These are phyloP conservation scores for Xerophyta viscosa DNA, from an alignment of 106 monocot species.

Conservation along the genomic window DNA sequence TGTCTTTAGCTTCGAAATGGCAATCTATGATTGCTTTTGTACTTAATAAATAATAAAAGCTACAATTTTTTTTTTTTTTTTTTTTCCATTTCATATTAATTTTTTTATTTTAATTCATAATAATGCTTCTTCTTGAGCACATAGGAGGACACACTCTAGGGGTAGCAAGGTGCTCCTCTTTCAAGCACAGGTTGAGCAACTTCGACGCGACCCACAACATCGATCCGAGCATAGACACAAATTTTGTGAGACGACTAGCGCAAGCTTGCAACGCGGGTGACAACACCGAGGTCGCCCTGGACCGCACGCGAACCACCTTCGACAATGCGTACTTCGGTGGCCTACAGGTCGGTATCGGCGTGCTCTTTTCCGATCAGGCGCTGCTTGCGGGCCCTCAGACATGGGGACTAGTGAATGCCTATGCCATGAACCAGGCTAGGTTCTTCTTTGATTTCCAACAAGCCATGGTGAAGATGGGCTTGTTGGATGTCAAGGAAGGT, in stretches of 20 bases:
- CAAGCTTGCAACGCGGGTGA: conserved; percentile 41
- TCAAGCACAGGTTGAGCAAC: conserved; percentile 47
- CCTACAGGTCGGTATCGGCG: conserved; percentile 27
- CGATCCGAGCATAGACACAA: conserved; percentile 41
- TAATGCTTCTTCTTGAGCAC: too few species aligned
- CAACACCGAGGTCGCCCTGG: conserved; percentile 32
- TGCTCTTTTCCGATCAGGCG: conserved; percentile 63
- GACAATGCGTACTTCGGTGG: conserved; percentile 57
- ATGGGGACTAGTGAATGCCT: conserved; percentile 27
- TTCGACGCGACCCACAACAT: conserved; percentile 33
- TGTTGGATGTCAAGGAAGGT: conserved; percentile 56
- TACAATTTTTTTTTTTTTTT: too few species aligned
- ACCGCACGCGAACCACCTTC: conserved; percentile 35
- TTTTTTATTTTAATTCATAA: too few species aligned
- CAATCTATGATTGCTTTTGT: too few species aligned
- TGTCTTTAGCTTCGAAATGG: too few species aligned
- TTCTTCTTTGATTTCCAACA: conserved; percentile 61
- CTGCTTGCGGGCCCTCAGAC: conserved; percentile 38
- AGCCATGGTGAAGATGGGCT: conserved; percentile 82
- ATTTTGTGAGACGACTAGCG: conserved; percentile 15
- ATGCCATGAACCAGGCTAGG: conserved; percentile 49
- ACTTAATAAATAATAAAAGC: too few species aligned
- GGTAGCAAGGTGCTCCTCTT: conserved; percentile 48
- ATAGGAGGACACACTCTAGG: conserved; percentile 72
- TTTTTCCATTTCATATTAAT: too few species aligned